Conservation (phyloP, 805 yeast genomes). For the Pichia insulana region DNA sequence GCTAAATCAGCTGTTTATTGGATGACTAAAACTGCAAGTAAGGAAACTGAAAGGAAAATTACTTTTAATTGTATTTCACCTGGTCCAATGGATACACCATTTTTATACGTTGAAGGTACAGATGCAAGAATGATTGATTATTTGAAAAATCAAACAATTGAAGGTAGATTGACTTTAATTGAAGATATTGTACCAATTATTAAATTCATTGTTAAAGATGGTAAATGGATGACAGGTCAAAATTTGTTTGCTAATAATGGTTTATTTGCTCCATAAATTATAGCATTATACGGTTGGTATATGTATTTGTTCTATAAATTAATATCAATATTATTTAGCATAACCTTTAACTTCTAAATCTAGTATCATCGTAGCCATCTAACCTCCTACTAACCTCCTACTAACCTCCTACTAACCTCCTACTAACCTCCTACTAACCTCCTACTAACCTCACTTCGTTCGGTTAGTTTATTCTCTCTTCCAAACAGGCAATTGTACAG, state of each 20-base stretch:
- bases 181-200: constrained; percentile 58
- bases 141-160: constrained; percentile 43
- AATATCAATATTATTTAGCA: too few species aligned
- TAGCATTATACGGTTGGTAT: too few species aligned
- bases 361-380: too few species aligned
- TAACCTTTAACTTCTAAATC: too few species aligned
- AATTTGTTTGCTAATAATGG: constrained; percentile 59
- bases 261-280: constrained; percentile 57
- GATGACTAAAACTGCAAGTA: constrained; percentile 45
- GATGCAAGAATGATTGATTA: constrained; percentile 41
- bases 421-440: too few species aligned
- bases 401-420: too few species aligned
- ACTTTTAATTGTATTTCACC: constrained; percentile 53
- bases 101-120: constrained; percentile 56
- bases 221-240: constrained; percentile 66
- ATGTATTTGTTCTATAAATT: too few species aligned
- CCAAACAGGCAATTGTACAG: constrained; percentile 24
- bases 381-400: too few species aligned
- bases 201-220: constrained; percentile 52
- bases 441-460: too few species aligned
- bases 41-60: constrained; percentile 42
- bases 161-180: constrained; percentile 45
- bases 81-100: constrained; percentile 62
- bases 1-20: constrained; percentile 48
- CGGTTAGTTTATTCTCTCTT: too few species aligned